These are phyloP conservation scores for Prinsepia uniflora DNA, from an alignment of 306 rosid genomes.

Conservation along the genomic window DNA sequence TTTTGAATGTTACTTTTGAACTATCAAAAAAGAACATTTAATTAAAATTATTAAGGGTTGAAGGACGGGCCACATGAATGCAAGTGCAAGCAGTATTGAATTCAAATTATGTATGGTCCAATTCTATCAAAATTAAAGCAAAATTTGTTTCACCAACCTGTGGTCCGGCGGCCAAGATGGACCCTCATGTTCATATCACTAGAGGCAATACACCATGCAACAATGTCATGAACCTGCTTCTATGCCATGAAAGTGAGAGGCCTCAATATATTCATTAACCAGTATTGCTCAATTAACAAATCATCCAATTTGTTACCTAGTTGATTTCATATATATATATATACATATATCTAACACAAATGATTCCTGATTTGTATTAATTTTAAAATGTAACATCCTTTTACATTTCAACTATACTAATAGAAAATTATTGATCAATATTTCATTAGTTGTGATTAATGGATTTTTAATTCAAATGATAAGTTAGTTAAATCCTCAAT, in stretches of 20 bases:
- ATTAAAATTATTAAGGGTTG: not conserved
- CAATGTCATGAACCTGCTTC: not conserved
- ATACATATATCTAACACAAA: no score
- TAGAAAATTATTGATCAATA: not conserved
- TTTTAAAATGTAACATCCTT: not conserved
- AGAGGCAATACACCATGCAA: not conserved
- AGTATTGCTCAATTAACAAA: not conserved
- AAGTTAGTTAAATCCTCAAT: not conserved
- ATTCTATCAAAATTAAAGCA: constrained; percentile 9
- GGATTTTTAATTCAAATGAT: not conserved
- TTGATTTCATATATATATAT: no score
- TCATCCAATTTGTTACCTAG: not conserved
- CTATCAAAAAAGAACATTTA: no score
- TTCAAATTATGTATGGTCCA: not conserved
- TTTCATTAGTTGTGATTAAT: not conserved
- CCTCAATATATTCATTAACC: not conserved
- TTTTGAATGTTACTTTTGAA: no score
- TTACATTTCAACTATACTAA: not conserved
- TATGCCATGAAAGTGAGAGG: not conserved
- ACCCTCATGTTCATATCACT: not conserved
- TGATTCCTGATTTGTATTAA: no score
- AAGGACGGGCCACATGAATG: not conserved
- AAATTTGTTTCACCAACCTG: not conserved
- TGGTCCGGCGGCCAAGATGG: not conserved
- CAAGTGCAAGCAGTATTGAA: not conserved